Evolutionary conservation across 129 eudicot genomes (phyloP), one percentile per base, ranked within the genome.

Genomic region (Saposhnikovia divaricata): DNA sequence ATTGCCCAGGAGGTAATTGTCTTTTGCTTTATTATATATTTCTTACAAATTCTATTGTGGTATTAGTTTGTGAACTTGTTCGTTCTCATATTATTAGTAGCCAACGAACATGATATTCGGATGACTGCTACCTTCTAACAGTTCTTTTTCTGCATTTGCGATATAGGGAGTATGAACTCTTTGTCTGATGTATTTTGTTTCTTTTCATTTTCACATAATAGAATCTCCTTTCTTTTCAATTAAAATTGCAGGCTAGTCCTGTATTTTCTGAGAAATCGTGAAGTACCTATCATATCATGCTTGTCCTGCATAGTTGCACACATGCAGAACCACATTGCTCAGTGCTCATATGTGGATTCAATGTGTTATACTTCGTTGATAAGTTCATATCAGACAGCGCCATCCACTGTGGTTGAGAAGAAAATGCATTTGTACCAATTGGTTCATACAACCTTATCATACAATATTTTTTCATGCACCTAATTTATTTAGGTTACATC

Each of bases 1-100:
- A 77, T 95, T 72, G 98, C 97, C 48, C 74, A 82, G 31, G 94
- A 95, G 97, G 98, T 95, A 87, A 86, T 78, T 77, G 57, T 76
- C 79, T 77, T 69, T 70, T 66, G 66, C 79, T 77, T 59, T 68
- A 2, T 47, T 66, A 53, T 25, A 61, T 61, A 10, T 61, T 59
- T 25, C 5, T n/a, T 85, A 43, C 63, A 76, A 8, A 16, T 40
- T 72, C 28, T 14, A 40, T 9, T 61, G 69, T n/a, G 27, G 6
- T 72, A 9, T 47, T 40, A 37, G 51, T 72, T 23, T 72, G 14
- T 71, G 46, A 71, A 71, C 74, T 31, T 28, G 23, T 15, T 72
- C 7, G 25, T 9, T 10, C n/a, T 42, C 6, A 10, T n/a, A n/a
- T 10, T n/a, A 9, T 61, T 61, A 34, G 69, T 61, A 25, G 34